These are phyloP conservation scores for Cyclospora cayetanensis DNA, from an alignment of 169 alveolate genomes.

Conservation along the genomic window DNA sequence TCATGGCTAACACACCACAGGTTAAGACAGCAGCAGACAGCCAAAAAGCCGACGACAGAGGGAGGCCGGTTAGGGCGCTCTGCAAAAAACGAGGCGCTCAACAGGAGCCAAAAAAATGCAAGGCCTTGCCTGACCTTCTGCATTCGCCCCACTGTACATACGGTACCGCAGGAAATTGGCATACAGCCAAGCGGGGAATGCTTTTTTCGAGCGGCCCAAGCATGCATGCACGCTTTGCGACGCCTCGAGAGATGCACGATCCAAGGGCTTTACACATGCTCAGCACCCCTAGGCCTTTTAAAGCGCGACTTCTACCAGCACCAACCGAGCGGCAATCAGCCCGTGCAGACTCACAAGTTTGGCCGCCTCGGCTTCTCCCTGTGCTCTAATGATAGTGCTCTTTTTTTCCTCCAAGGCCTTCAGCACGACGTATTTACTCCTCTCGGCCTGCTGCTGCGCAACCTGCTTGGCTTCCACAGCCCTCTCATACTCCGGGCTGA, in stretches of 20 bases:
- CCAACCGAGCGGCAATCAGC: no score
- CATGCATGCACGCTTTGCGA: neutral
- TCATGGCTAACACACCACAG: no score
- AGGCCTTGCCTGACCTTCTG: neutral
- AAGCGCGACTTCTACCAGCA: no score
- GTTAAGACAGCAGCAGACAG: no score
- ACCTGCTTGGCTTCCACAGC: conserved; percentile 98
- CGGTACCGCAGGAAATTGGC: no score
- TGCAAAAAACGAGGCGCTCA: neutral
- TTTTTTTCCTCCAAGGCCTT: conserved; percentile 96
- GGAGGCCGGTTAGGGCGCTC: neutral
- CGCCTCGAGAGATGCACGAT: neutral
- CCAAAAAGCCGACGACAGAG: no score
- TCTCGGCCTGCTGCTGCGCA: conserved; percentile 98
- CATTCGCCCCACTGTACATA: no score
- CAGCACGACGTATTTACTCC: conserved; percentile 95
- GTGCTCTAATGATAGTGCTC: conserved; percentile 95
- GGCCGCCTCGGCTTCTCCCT: conserved; percentile 97
- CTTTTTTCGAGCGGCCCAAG: neutral
- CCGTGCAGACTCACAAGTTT: conserved; percentile 7
- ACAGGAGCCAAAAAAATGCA: neutral
- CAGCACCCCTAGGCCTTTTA: no score
- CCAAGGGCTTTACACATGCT: neutral
- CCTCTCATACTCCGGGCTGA: conserved; percentile 91
- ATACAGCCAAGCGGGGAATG: no score